These are phyloP conservation scores for Castanea sativa DNA, from an alignment of 306 rosid species.

Conservation along the genomic window DNA sequence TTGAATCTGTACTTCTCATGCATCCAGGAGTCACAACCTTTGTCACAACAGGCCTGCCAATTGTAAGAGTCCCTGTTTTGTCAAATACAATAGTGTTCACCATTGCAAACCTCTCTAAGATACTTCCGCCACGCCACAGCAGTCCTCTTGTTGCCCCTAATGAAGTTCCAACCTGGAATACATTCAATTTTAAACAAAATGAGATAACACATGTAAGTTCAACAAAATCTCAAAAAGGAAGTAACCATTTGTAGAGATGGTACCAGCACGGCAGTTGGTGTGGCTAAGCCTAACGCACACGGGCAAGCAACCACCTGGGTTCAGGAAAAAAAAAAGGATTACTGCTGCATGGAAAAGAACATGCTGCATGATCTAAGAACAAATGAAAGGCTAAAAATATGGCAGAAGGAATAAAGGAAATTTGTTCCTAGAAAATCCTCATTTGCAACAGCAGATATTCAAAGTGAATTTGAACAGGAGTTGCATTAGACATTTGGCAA, in stretches of 20 bases:
- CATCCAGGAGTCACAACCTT: constrained; percentile 55
- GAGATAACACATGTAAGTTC: constrained; percentile 8
- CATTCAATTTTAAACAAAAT: constrained; percentile 13
- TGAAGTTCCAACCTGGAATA: constrained; percentile 89
- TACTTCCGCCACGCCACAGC: constrained; percentile 91
- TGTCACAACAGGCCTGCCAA: constrained; percentile 90
- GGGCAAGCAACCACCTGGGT: constrained; percentile 97
- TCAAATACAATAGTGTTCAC: constrained; percentile 83
- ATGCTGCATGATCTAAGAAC: background rate
- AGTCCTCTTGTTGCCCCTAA: constrained; percentile 90
- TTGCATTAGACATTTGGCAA: background rate
- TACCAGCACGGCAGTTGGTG: constrained; percentile 99
- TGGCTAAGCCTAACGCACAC: constrained; percentile 98
- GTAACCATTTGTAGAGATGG: constrained; percentile 21
- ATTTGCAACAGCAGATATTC: background rate
- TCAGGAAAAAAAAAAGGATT: constrained; percentile 19
- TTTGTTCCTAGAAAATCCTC: background rate
- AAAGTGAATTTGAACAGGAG: background rate
- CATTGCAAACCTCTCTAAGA: constrained; percentile 88
- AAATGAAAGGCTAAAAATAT: background rate
- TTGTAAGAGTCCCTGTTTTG: constrained; percentile 95
- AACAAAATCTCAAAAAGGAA: constrained; percentile 6
- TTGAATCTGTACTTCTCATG: constrained; percentile 39
- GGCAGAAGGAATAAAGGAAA: background rate
- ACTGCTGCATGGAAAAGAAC: background rate